These are phyloP conservation scores for Malus hybrid DNA, from an alignment of 331 rosid species.

Conservation along the genomic window DNA sequence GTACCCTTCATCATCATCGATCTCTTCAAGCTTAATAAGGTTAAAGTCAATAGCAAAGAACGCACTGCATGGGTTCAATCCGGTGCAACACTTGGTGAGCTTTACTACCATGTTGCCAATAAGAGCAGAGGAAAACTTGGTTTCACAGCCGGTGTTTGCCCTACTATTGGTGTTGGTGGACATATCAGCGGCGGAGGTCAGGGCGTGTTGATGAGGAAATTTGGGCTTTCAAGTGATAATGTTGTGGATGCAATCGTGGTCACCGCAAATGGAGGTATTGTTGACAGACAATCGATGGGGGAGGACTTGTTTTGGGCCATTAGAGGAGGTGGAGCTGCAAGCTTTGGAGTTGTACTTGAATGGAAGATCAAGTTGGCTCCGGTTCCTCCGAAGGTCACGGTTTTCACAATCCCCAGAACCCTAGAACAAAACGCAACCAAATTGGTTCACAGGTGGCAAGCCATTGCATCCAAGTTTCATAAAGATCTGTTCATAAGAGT, in stretches of 20 bases:
- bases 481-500: conserved; percentile 56
- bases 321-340: conserved; percentile 69
- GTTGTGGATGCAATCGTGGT: conserved; percentile 46
- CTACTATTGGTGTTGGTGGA: conserved; percentile 58
- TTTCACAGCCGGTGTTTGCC: conserved; percentile 57
- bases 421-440: conserved; percentile 50
- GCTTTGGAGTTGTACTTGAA: conserved; percentile 51
- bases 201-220: conserved; percentile 55
- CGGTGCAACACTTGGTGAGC: conserved; percentile 54
- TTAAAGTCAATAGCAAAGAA: conserved; percentile 21
- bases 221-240: conserved; percentile 53
- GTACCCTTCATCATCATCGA: conserved; percentile 41
- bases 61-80: conserved; percentile 56
- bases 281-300: conserved; percentile 55
- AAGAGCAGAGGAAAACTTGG: conserved; percentile 34
- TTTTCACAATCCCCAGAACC: conserved; percentile 45
- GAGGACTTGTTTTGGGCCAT: conserved; percentile 18
- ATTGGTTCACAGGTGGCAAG: conserved; percentile 53
- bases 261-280: conserved; percentile 37
- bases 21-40: conserved; percentile 27
- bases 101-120: conserved; percentile 37
- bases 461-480: conserved; percentile 43
- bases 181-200: conserved; percentile 65
- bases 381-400: conserved; percentile 58
- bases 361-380: conserved; percentile 56